Evolutionary conservation across 108 stramenopile genomes (phyloP), one percentile per base, ranked within the genome.

Genomic region (Skeletonema menzelii): DNA sequence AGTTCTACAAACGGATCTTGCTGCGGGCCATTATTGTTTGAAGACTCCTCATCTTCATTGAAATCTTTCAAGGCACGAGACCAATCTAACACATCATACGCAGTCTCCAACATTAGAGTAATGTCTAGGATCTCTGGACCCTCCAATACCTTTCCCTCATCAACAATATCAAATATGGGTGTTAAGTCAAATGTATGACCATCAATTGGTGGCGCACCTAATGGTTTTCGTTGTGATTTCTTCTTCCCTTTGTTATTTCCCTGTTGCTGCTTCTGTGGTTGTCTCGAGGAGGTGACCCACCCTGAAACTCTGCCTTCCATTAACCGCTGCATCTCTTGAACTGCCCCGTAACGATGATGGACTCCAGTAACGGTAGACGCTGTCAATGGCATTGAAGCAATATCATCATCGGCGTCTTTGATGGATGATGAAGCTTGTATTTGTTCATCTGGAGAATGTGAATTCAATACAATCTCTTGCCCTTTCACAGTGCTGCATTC

Each of bases 61-160:
- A 77, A 76, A 6, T 49, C 47, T 32, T 59, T 37, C 32, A 93
- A 65, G 3, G 75, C 83, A 31, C 76, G 57, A 24, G 71, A 47
- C 92, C 92, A 93, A 46, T 79, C 55, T 42, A 75, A 49, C 8
- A 89, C 42, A 46, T 93, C 89, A 65, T 85, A 69, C 40, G 86
- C 62, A 2, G 70, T 40, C 59, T 85, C 83, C 66, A 93, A 64
- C 63, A 89, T 85, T 34, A 56, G 63, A 5, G 80, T 44, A 32
- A 93, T 69, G 8, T 91, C 89, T 53, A 86, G 63, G 13, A 93
- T 67, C 46, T 93, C 89, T 19, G 86, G 86, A 5, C 92, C 89
- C 62, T 89, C 86, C 64, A 91, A 70, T 0, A 91, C 82, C 38
- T 73, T 47, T 7, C 84, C 86, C 3, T 74, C 24, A 14, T 87